phyloP scores from a whole-genome alignment of 225 moss, liverwort and hornwort species.

The Bryoerythrophyllum caledonicum region DNA sequence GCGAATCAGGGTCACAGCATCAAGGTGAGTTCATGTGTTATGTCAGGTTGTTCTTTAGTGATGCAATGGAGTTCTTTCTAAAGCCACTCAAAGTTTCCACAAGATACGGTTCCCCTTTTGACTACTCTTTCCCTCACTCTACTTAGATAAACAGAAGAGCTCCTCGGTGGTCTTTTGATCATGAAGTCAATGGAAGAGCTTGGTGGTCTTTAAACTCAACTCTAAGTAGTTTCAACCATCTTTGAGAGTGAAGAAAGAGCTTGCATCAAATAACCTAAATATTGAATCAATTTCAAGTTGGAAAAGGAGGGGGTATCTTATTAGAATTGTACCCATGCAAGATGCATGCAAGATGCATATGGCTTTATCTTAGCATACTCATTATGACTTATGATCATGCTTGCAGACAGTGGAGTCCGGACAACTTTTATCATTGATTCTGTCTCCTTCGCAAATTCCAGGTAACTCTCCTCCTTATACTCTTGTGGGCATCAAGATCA shows the following conservation, averaged over 20 bases:
- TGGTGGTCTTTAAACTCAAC: no score
- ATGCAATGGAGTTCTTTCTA: background rate
- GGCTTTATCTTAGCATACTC: background rate
- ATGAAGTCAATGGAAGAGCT: no score
- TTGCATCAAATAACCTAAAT: no score
- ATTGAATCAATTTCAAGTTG: no score
- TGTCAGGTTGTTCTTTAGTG: background rate
- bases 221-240: no score
- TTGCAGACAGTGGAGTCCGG: constrained; percentile 73
- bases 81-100: no score
- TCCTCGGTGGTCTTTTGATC: no score
- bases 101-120: no score
- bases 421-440: constrained; percentile 46
- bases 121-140: no score
- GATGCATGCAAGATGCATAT: background rate
- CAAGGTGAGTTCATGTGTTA: constrained; percentile 31
- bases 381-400: background rate
- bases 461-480: constrained; percentile 38
- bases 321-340: background rate
- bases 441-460: constrained; percentile 55
- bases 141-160: no score
- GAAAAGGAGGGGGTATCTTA: no score
- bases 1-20: constrained; percentile 93
- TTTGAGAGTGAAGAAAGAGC: no score
- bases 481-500: constrained; percentile 9